A percentile compares a stretch with the other conserved stretches of the same genome.
These are phyloP conservation scores for Vanrija pseudolonga DNA, from an alignment of 1,284 basidiomycete species.

Conservation along the genomic window DNA sequence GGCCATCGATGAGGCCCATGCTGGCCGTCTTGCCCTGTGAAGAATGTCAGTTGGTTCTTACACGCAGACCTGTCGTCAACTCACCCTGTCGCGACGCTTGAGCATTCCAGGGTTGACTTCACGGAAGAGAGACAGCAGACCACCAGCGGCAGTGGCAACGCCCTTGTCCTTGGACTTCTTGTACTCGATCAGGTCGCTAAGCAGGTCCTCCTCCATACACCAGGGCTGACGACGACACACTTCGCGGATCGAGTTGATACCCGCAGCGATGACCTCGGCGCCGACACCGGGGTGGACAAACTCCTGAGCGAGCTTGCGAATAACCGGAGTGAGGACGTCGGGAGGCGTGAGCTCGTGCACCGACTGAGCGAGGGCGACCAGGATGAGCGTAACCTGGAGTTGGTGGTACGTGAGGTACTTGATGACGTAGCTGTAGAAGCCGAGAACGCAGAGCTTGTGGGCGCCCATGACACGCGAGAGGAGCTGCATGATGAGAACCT, in stretches of 20 bases:
- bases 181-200: conserved; percentile 91
- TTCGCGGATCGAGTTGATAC: conserved; percentile 90
- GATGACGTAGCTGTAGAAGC: conserved; percentile 96
- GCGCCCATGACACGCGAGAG: conserved; percentile 90
- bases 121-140: conserved; percentile 85
- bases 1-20: conserved; percentile 63
- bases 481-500: conserved; percentile 95
- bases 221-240: conserved; percentile 90
- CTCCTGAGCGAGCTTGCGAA: conserved; percentile 88
- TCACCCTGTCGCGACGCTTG: conserved; percentile 77
- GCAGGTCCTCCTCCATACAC: conserved; percentile 86
- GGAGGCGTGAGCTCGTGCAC: conserved; percentile 95
- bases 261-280: conserved; percentile 90
- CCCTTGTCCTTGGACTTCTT: conserved; percentile 92
- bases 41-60: conserved; percentile 22
- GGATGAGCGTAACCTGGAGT: conserved; percentile 87
- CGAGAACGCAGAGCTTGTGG: conserved; percentile 88
- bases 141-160: conserved; percentile 81
- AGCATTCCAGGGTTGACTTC: conserved; percentile 94
- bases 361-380: conserved; percentile 91
- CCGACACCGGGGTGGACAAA: conserved; percentile 98
- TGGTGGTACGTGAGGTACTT: conserved; percentile 90
- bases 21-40: conserved; percentile 69
- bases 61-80: conserved; percentile 26
- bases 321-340: conserved; percentile 81